phyloP scores from a whole-genome alignment of 805 yeast species.

The Candida krabiensis region DNA sequence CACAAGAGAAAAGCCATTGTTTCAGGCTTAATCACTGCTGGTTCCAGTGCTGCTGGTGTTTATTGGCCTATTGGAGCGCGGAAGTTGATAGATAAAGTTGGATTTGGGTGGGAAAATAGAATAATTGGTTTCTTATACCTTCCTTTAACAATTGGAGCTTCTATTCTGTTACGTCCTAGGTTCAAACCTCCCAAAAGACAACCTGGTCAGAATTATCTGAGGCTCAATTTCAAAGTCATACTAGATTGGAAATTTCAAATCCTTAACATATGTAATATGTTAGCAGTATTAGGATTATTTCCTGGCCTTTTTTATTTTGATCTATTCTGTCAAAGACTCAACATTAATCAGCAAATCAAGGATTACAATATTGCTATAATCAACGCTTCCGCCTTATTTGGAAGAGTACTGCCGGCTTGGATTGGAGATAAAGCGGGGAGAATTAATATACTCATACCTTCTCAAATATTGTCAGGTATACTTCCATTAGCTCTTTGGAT shows the following conservation, averaged over 20 bases:
- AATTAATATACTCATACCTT: slow-evolving; percentile 38
- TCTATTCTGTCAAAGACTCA: slow-evolving; percentile 50
- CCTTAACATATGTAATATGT: slow-evolving; percentile 39
- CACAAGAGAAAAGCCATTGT: slow-evolving; percentile 56
- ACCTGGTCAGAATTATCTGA: slow-evolving; percentile 33
- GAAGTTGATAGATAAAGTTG: slow-evolving; percentile 35
- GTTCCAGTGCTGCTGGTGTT: slow-evolving; percentile 52
- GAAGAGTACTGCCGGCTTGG: slow-evolving; percentile 52
- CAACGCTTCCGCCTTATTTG: slow-evolving; percentile 46
- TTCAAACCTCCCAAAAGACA: slow-evolving; percentile 35
- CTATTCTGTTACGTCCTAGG: slow-evolving; percentile 30
- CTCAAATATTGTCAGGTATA: slow-evolving; percentile 32
- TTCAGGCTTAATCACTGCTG: slow-evolving; percentile 45
- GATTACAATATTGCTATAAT: slow-evolving; percentile 44
- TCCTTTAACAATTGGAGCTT: slow-evolving; percentile 25
- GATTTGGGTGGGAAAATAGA: slow-evolving; percentile 52
- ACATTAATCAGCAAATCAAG: slow-evolving; percentile 48
- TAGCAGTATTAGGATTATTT: slow-evolving; percentile 31
- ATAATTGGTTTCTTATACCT: slow-evolving; percentile 42
- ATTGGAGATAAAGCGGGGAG: slow-evolving; percentile 43
- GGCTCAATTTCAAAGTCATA: slow-evolving; percentile 39
- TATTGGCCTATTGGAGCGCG: slow-evolving; percentile 50
- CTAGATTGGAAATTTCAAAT: slow-evolving; percentile 36
- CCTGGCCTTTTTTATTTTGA: slow-evolving; percentile 60
- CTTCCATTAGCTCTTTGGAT: slow-evolving; percentile 46